Evolutionary conservation across 495 filamentous ascomycete species (phyloP).

Genomic region (Xanthoparmelia taractica): DNA sequence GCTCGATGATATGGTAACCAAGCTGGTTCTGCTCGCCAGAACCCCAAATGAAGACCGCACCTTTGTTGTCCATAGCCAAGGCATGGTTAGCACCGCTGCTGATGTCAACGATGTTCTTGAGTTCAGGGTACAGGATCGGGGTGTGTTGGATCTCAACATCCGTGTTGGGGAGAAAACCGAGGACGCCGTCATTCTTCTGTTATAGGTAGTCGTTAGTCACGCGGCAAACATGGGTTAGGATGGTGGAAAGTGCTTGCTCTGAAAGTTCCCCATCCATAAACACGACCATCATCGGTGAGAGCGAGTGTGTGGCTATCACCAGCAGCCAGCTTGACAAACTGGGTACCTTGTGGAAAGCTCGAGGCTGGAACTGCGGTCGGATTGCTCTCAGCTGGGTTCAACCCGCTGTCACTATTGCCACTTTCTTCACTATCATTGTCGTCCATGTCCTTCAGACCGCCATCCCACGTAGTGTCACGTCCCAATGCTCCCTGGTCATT

Average conservation of each 20-base stretch:
- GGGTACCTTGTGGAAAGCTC: constrained; percentile 46
- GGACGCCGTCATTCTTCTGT: constrained; percentile 51
- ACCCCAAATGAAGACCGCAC: constrained; percentile 56
- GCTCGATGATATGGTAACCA: constrained; percentile 52
- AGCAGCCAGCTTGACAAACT: constrained; percentile 53
- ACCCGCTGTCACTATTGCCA: constrained; percentile 45
- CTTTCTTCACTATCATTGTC: constrained; percentile 45
- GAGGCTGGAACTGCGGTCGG: constrained; percentile 48
- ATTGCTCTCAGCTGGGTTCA: constrained; percentile 55
- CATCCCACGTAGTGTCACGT: constrained; percentile 53
- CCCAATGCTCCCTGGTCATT: constrained; percentile 62
- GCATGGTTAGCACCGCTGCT: constrained; percentile 53
- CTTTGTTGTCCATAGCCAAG: constrained; percentile 51
- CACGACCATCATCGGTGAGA: constrained; percentile 55
- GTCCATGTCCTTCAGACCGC: constrained; percentile 57
- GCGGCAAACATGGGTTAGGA: background rate
- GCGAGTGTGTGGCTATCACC: constrained; percentile 59
- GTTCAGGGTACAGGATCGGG: constrained; percentile 42
- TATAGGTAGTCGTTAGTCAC: background rate
- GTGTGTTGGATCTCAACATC: constrained; percentile 36
- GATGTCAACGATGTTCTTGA: constrained; percentile 52
- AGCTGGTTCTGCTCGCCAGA: constrained; percentile 57
- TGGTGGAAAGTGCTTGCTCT: constrained; percentile 38
- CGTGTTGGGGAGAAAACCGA: constrained; percentile 44
- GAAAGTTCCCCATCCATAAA: constrained; percentile 71